Conservation (phyloP, 306 rosid species). For the Glycine tomentella region DNA sequence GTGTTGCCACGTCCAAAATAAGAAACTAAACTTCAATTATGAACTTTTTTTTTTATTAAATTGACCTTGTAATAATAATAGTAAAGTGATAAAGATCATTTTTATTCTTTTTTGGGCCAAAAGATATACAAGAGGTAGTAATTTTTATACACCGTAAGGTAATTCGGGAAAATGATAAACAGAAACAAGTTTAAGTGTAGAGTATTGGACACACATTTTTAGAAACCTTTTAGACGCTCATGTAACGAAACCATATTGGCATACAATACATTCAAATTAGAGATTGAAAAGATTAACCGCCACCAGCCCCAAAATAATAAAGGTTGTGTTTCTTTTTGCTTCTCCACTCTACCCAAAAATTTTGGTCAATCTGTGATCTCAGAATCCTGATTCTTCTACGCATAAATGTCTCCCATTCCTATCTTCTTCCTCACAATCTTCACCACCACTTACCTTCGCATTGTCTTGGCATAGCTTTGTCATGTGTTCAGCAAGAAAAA, state of each 20-base stretch:
- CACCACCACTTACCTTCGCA: not conserved
- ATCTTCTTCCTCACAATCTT: not conserved
- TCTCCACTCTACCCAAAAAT: not conserved
- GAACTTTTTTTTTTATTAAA: not conserved
- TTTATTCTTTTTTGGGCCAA: not conserved
- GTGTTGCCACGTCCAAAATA: not conserved
- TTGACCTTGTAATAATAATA: not conserved
- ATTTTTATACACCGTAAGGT: not conserved
- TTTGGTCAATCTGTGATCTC: not conserved
- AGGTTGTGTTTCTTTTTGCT: too few species aligned
- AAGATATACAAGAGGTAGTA: not conserved
- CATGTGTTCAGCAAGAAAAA: conserved; percentile 52
- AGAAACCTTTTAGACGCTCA: too few species aligned
- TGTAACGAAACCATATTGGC: too few species aligned
- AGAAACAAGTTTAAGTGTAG: not conserved
- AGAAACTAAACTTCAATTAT: not conserved
- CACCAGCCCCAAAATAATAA: too few species aligned
- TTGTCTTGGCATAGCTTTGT: not conserved
- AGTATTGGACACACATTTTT: too few species aligned
- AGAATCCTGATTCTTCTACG: not conserved
- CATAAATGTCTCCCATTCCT: not conserved
- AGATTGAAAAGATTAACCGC: too few species aligned
- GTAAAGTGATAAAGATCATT: not conserved
- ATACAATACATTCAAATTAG: too few species aligned
- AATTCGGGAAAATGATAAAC: not conserved